Evolutionary conservation across 257 asterid genomes (phyloP), one percentile per base, ranked within the genome.

Genomic region (Ballota nigra): DNA sequence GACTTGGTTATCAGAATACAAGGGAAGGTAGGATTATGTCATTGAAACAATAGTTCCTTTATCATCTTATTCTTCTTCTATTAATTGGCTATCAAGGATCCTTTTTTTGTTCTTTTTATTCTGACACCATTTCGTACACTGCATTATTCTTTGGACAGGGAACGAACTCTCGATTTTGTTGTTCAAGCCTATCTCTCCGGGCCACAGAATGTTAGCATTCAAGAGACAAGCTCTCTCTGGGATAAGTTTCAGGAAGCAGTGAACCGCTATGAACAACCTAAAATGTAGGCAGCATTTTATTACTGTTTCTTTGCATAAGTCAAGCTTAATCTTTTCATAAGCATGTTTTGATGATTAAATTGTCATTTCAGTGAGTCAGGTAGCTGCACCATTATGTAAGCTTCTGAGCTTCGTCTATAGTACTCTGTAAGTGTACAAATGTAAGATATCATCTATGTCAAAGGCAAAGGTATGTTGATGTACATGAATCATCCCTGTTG

Each of bases 161-260:
- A 86, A 76, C 87, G 96, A 80, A 77, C 81, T 18, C 92, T 85
- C 28, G 85, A 87, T 67, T 94, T 86, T 77, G 71, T 92, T 33
- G 98, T 87, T 73, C 96, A 91, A 79, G 97, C 98, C 66, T 94
- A 88, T 76, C 78, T 94, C 45, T 81, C 80, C 8, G 99, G 99
- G 34, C 98, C 99, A 18, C 90, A 86, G 83, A 91, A 86, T 28
- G 99, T 87, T 71, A 91, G 81, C 89, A 72, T 81, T 64, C 89
- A 86, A 76, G 92, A 86, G 78, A 82, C 89, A 6, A 85, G 92
- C 47, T 88, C 96, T 20, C 34, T 78, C 11, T 84, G 87, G 92
- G 74, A 62, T 16, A 94, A 84, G 81, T 94, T 89, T 71, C 83
- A 85, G 77, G 96, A 89, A 77, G 83, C 89, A 12, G 31, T 88